A percentile compares a stretch with the other conserved stretches of the same genome.
Evolutionary conservation across 2,329 filamentous ascomycete species (phyloP).

Genomic region (Neonectria coccinea): DNA sequence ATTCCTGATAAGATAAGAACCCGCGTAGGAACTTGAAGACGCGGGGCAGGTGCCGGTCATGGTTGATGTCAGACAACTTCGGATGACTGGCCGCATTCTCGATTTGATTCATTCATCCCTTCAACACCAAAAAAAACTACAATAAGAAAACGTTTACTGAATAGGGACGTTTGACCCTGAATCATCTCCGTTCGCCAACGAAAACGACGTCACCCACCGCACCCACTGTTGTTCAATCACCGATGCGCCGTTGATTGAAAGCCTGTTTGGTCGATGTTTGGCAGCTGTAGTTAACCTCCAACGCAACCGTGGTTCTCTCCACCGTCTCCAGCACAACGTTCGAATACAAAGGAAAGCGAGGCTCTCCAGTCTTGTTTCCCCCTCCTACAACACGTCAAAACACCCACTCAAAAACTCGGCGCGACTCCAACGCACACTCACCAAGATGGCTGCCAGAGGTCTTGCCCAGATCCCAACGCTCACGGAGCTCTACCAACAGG

Average conservation of each 20-base stretch:
- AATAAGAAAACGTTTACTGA: neutral
- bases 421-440: slow-evolving; percentile 33
- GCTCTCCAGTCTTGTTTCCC: neutral
- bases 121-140: neutral
- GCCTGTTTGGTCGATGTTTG: neutral
- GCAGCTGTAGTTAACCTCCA: neutral
- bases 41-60: slow-evolving; percentile 46
- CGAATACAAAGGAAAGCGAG: neutral
- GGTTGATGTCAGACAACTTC: neutral
- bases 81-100: neutral
- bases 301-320: neutral
- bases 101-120: neutral
- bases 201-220: neutral
- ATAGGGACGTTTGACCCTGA: neutral
- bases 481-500: slow-evolving; percentile 68
- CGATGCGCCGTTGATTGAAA: neutral
- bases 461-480: slow-evolving; percentile 72
- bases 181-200: neutral
- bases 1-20: slow-evolving; percentile 7
- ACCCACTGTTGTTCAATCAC: neutral
- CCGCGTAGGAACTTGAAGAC: neutral
- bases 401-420: neutral
- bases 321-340: neutral
- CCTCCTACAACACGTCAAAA: neutral
- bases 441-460: slow-evolving; percentile 41